Percentiles rank a stretch among this genome's conserved stretches.
Evolutionary conservation across 306 rosid genomes (phyloP).

Genomic region (Dryas drummondii): DNA sequence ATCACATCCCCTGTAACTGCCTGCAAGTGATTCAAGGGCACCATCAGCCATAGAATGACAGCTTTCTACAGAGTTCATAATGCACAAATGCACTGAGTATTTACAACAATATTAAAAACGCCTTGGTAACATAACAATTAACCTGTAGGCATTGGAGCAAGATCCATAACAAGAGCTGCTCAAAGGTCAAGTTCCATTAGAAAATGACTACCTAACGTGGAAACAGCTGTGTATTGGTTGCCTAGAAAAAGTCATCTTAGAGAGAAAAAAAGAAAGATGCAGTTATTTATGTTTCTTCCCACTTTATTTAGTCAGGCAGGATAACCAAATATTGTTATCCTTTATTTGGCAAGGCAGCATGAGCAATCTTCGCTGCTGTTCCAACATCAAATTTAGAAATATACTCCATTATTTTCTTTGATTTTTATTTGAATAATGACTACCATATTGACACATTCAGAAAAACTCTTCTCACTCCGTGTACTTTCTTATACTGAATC

Average conservation of each 20-base stretch:
- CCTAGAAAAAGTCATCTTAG: not conserved
- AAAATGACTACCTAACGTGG: not conserved
- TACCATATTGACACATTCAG: not conserved
- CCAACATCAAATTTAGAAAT: not conserved
- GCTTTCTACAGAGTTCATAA: not conserved
- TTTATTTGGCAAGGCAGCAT: not conserved
- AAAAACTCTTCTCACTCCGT: slow-evolving; percentile 3
- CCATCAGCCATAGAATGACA: slow-evolving; percentile 1
- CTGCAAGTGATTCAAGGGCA: slow-evolving; percentile 40
- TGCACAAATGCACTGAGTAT: not conserved
- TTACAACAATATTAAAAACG: not conserved
- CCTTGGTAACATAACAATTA: not conserved
- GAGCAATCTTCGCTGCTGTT: not conserved
- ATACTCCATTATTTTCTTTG: not conserved
- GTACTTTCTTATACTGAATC: slow-evolving; percentile 17
- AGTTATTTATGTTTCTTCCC: not conserved
- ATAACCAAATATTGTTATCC: not conserved
- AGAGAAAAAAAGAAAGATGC: not conserved
- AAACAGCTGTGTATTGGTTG: not conserved
- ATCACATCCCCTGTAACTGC: slow-evolving; percentile 63
- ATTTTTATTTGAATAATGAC: not conserved
- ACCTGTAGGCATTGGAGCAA: not conserved
- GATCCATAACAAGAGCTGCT: not conserved
- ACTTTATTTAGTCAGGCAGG: not conserved
- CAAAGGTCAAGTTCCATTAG: not conserved